Evolutionary conservation across 2,329 filamentous ascomycete species (phyloP), one percentile per base, ranked within the genome.

Genomic region (Endothia cerciana): DNA sequence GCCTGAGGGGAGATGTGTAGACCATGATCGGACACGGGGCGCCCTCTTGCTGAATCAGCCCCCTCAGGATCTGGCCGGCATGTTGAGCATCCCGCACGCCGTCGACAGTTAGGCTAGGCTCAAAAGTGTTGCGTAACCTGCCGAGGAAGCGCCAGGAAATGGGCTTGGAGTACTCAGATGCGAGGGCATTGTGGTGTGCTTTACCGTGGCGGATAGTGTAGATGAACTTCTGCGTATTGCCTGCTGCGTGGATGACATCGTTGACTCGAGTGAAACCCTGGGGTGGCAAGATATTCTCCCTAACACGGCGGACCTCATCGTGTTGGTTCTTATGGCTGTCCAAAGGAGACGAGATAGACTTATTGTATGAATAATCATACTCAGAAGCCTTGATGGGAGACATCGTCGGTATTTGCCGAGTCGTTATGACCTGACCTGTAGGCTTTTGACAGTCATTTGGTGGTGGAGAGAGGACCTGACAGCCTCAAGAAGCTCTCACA

Each of bases 121-220:
- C 60, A 11, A 63, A 65, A 36, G 62, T 65, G 30, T 60, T 56
- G 25, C 33, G 47, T 8, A 65, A 41, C n/a, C 40, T 22, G 19
- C 63, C 33, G 1, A 68, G 43, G 60, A 65, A 65, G 3, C 63
- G 49, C 66, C 66, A 68, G 19, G 66, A 19, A 33, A 65, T 60
- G 22, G 63, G 30, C 28, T 58, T 63, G 56, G 56, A 55, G 25
- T 43, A 68, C 15, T 22, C 30, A 1, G 47, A n/a, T 5, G 49
- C 47, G 40, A 63, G 47, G 19, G 62, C 60, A 17, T 68, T 68
- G 57, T 68, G 63, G 8, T 40, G 53, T 15, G 66, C 64, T 15
- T 61, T 47, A 10, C 63, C 66, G 43, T 68, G 66, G 25, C 66
- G 63, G 19, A 68, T 10, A 8, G 63, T 60, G 36, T 68, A 68